These are phyloP conservation scores for Euphorbia celastroides DNA, from an alignment of 441 rosid species.

Conservation along the genomic window DNA sequence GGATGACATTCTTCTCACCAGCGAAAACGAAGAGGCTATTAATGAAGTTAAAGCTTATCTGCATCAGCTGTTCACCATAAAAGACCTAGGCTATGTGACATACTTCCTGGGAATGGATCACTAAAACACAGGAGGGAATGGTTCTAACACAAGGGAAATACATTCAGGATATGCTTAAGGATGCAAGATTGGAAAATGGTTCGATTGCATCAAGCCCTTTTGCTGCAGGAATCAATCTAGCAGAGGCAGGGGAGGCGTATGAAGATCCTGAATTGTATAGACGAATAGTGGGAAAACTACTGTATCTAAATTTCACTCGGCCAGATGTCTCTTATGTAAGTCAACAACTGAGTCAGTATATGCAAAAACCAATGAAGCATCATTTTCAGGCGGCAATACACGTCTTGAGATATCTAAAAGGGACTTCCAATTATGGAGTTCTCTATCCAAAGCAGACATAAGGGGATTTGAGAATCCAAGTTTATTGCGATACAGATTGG, in stretches of 20 bases:
- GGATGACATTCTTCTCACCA: neutral
- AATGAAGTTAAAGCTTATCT: no score
- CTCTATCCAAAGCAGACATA: no score
- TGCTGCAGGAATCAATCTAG: neutral
- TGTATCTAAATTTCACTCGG: neutral
- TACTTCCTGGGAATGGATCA: neutral
- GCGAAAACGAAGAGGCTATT: neutral
- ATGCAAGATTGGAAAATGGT: neutral
- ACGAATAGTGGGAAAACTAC: neutral
- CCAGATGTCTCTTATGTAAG: neutral
- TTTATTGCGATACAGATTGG: no score
- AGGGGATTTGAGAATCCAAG: no score
- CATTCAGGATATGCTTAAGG: neutral
- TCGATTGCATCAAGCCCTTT: neutral
- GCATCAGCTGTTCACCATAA: neutral
- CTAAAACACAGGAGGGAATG: neutral
- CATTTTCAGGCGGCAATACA: no score
- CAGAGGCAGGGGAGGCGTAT: neutral
- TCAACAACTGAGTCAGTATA: no score
- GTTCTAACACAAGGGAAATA: no score
- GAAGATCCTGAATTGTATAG: neutral
- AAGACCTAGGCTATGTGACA: neutral
- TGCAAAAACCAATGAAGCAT: no score
- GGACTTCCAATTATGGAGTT: no score
- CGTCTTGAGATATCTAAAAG: no score